phyloP scores from a whole-genome alignment of 208 protist genomes.

The Angomonas desouzai region DNA sequence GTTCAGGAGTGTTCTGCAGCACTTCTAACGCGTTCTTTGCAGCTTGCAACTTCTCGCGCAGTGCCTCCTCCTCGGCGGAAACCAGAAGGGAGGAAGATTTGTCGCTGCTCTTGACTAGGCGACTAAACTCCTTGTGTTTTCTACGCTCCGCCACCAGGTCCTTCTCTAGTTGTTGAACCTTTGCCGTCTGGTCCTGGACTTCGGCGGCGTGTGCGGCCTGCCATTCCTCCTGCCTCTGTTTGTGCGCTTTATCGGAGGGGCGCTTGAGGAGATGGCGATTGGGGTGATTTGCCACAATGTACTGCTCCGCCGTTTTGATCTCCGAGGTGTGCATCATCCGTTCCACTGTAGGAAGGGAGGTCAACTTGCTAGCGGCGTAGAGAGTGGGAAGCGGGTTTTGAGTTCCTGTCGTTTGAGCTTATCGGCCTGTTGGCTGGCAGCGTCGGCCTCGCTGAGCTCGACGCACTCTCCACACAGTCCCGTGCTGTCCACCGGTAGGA shows the following conservation, averaged over 20 bases:
- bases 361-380: conserved; percentile 26
- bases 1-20: neutral
- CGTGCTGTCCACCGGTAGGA: conserved; percentile 25
- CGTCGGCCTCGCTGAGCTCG: conserved; percentile 26
- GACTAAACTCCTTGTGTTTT: conserved; percentile 29
- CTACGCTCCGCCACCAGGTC: conserved; percentile 24
- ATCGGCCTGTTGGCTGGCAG: conserved; percentile 30
- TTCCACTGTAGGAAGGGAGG: neutral
- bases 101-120: conserved; percentile 1
- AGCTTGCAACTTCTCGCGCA: neutral
- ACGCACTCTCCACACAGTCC: conserved; percentile 45
- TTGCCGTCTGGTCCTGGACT: conserved; percentile 27
- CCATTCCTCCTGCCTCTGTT: neutral
- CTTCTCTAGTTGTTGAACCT: conserved; percentile 9
- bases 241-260: conserved; percentile 18
- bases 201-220: conserved; percentile 18
- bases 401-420: conserved; percentile 27
- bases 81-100: neutral
- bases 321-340: conserved; percentile 16
- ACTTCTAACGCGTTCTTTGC: neutral
- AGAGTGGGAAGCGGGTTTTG: conserved; percentile 44
- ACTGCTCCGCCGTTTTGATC: conserved; percentile 43
- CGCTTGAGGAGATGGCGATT: conserved; percentile 58
- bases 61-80: neutral
- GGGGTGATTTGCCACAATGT: conserved; percentile 51